Base-by-base conservation (phyloP, 2,329 filamentous ascomycete species). In the Penicillium sp. region DNA sequence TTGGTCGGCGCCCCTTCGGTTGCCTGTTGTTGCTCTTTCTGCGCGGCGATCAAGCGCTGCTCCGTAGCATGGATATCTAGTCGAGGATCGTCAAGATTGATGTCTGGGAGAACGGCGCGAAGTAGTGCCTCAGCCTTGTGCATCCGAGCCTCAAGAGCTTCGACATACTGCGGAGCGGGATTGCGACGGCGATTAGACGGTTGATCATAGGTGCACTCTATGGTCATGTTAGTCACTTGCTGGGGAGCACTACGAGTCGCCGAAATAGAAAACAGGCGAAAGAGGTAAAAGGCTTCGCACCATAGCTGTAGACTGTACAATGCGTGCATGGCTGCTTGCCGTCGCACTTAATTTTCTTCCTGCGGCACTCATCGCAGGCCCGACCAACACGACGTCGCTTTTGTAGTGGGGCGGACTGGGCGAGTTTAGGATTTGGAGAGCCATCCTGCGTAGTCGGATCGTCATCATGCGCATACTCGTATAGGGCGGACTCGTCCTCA, bases 241-340 rank as follows among this genome's bases (percentile, higher is more conserved):
- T 34, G 18, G 15, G 26, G 13, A 4, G 29, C n/a, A n/a, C n/a
- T n/a, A n/a, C n/a, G n/a, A n/a, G n/a, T n/a, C n/a, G n/a, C n/a
- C n/a, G n/a, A 20, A 26, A 38, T 23, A 20, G 9, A 15, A 7
- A 14, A 22, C 13, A 13, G 16, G 18, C 13, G 18, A 7, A 32
- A n/a, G 9, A 25, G 31, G 18, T 12, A 15, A 23, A 15, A n/a
- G 12, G 8, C 7, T 9, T 10, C 75, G 59, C 75, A 95, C 92
- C 90, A 72, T 98, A 98, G 62, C 88, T 95, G 66, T 98, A 98
- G 33, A 96, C 88, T 8, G 89, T 94, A 64, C 92, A 98, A 65
- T 96, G 92, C 0, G 89, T 95, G 66, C 85, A 92, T 7, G 85
- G 85, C 60, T 89, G 84, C 63, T 88, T 87, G 51, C 84, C 85